Evolutionary conservation across 2,329 filamentous ascomycete genomes (phyloP), one percentile per base, ranked within the genome.

Genomic region (Grosmannia serpens): DNA sequence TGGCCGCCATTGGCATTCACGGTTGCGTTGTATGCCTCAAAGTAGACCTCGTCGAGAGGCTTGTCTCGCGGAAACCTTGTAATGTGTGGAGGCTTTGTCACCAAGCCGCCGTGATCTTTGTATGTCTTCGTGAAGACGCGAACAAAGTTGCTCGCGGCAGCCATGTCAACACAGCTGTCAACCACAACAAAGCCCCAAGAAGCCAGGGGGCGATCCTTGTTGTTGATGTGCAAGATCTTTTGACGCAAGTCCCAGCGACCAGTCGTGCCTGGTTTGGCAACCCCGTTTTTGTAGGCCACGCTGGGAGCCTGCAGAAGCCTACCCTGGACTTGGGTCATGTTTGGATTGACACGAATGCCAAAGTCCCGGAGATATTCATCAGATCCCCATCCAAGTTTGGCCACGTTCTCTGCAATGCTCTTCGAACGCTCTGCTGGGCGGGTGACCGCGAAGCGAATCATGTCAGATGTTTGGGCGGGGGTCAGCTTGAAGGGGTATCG

Each of bases 371-470:
- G 77, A 54, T 87, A 85, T 0, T 78, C 81, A 63, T 99, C 94
- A 0, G 78, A 67, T 1, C 66, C 64, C 83, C 89, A 94, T 11
- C 83, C 74, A 0, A 92, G 77, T 63, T 87, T 80, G 0, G 73
- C 67, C 10, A 96, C 81, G 20, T 87, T 87, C 4, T 80, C 69
- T 54, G 84, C 73, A 64, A 97, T 91, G 24, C 87, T 82, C 0
- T 69, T 65, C 63, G 83, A 81, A n/a, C 94, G 88, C 33, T 84
- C 69, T 0, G 70, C 69, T 0, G 94, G 94, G 1, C 86, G 80
- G 7, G 87, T 89, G 5, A 96, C 92, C 0, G 92, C 91, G 66
- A 92, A 90, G 70, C 88, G 92, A 75, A 99, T 96, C 94, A 99
- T 99, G 6, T 80, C 73, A 0, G 86, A 75, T 0, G 92, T 96